phyloP scores from a whole-genome alignment of 2,329 filamentous ascomycete genomes.

The Fusarium palustre region DNA sequence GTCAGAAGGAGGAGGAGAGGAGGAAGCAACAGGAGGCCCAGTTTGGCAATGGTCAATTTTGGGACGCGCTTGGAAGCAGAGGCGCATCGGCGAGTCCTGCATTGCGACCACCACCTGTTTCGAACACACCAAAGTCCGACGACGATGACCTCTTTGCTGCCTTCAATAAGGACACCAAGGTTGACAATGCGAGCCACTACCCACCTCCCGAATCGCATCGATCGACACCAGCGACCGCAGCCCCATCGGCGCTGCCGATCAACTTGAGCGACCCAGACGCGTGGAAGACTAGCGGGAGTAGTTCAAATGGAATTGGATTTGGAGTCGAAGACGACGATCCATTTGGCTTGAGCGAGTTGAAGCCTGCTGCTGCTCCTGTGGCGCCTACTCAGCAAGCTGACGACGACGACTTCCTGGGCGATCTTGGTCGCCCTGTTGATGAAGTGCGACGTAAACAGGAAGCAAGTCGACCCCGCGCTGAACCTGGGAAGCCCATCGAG shows the following conservation, averaged over 20 bases:
- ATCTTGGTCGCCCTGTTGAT: conserved; percentile 73
- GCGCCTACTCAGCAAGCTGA: conserved; percentile 54
- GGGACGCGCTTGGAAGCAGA: conserved; percentile 75
- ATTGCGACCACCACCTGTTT: conserved; percentile 34
- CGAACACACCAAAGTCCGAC: conserved; percentile 49
- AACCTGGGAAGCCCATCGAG: conserved; percentile 69
- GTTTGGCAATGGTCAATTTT: conserved; percentile 81
- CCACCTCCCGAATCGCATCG: conserved; percentile 59
- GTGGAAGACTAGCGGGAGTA: conserved; percentile 57
- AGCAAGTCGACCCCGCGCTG: conserved; percentile 55
- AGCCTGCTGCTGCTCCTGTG: conserved; percentile 53
- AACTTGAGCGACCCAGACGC: conserved; percentile 67
- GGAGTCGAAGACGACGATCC: conserved; percentile 84
- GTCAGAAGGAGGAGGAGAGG: conserved; percentile 79
- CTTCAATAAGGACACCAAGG: conserved; percentile 73
- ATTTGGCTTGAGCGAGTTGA: conserved; percentile 80
- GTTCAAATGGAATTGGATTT: conserved; percentile 53
- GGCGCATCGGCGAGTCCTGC: conserved; percentile 56
- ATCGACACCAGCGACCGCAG: conserved; percentile 58
- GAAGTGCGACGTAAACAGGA: conserved; percentile 66
- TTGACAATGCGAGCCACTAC: conserved; percentile 74
- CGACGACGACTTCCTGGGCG: conserved; percentile 74
- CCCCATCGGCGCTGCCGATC: conserved; percentile 50
- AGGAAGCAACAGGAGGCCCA: conserved; percentile 78
- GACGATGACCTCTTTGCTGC: conserved; percentile 76